Percentiles rank a stretch among this genome's conserved stretches.
phyloP scores from a whole-genome alignment of 441 rosid genomes.

The Syzygium syzygioides region DNA sequence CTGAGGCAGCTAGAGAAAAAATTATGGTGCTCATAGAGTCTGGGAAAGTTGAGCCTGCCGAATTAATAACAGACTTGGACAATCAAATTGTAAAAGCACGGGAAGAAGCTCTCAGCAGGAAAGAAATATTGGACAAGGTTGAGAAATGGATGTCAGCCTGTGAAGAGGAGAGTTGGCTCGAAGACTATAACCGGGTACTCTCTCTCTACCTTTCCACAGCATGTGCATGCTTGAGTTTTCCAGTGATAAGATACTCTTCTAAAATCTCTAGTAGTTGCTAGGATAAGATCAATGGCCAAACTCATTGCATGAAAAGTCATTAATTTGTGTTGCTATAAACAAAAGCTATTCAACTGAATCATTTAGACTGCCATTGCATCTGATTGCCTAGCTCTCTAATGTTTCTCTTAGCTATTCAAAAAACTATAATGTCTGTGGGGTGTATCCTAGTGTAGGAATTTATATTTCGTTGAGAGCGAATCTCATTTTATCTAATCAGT shows the following conservation, averaged over 20 bases:
- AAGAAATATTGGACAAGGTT: conserved; percentile 92
- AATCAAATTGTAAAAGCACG: conserved; percentile 77
- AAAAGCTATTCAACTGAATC: neutral
- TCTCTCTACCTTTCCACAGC: neutral
- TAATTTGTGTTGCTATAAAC: neutral
- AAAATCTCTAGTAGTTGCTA: neutral
- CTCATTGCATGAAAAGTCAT: neutral
- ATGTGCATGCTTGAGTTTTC: neutral
- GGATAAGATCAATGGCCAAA: neutral
- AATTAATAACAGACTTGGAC: conserved; percentile 89
- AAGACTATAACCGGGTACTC: conserved; percentile 85
- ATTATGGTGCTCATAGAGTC: conserved; percentile 76
- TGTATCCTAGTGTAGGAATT: neutral
- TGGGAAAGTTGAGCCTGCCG: conserved; percentile 85
- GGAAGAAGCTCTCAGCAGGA: conserved; percentile 91
- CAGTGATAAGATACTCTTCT: neutral
- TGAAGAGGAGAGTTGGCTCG: conserved; percentile 99
- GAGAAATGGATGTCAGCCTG: conserved; percentile 99
- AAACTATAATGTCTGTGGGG: neutral
- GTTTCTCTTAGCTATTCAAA: neutral
- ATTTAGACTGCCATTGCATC: neutral
- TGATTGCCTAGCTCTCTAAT: neutral
- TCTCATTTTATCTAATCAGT: neutral
- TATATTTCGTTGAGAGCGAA: neutral
- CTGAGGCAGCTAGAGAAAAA: conserved; percentile 82